phyloP scores from a whole-genome alignment of 2,329 filamentous ascomycete species.

The Decorospora gaudefroyi region DNA sequence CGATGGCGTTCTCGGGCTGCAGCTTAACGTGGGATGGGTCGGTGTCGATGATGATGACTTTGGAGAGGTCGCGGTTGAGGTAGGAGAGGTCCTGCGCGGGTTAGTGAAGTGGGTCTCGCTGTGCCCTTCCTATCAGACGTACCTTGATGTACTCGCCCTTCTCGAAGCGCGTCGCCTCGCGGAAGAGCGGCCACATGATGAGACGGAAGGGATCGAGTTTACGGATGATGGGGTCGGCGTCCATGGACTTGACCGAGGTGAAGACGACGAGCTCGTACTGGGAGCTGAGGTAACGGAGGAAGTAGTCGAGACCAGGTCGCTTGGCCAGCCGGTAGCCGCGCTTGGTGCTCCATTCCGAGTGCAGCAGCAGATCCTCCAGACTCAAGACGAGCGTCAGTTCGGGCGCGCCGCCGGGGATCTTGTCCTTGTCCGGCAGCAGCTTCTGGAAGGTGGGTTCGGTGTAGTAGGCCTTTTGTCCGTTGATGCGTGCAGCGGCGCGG shows the following conservation, averaged over 20 bases:
- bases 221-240: slow-evolving; percentile 83
- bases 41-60: slow-evolving; percentile 93
- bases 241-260: slow-evolving; percentile 81
- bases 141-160: slow-evolving; percentile 97
- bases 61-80: slow-evolving; percentile 92
- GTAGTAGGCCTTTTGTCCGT: slow-evolving; percentile 84
- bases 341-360: slow-evolving; percentile 92
- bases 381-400: slow-evolving; percentile 93
- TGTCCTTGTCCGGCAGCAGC: slow-evolving; percentile 77
- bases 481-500: slow-evolving; percentile 74
- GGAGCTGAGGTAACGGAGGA: slow-evolving; percentile 92
- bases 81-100: slow-evolving; percentile 82
- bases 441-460: slow-evolving; percentile 95
- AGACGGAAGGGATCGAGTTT: slow-evolving; percentile 96
- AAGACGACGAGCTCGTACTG: slow-evolving; percentile 99
- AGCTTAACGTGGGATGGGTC: slow-evolving; percentile 78
- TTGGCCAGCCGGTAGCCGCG: slow-evolving; percentile 96
- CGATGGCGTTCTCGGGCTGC: slow-evolving; percentile 95
- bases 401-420: slow-evolving; percentile 62
- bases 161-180: slow-evolving; percentile 96
- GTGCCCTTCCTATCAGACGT: too few species aligned
- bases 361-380: slow-evolving; percentile 89
- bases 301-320: slow-evolving; percentile 94
- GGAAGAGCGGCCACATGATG: slow-evolving; percentile 91
- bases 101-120: slow-evolving; percentile 25